Percentiles rank a stretch among this genome's conserved stretches.
phyloP scores from a whole-genome alignment of 2,329 filamentous ascomycete species.

The Dactylellina drechsleri region DNA sequence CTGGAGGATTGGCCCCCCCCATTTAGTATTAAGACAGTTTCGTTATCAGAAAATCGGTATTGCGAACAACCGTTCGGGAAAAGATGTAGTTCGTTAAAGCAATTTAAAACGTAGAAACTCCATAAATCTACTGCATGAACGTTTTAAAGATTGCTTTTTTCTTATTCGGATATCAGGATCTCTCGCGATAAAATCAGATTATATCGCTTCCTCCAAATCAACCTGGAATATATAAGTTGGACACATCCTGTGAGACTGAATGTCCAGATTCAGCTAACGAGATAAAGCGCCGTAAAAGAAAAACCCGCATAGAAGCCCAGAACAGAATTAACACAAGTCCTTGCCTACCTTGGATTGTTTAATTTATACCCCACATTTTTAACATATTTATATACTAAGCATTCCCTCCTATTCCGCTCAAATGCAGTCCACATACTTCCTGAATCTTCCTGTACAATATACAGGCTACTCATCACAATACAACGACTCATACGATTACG shows the following conservation, averaged over 20 bases:
- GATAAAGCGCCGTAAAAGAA: neutral
- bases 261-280: conserved; percentile 29
- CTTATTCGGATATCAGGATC: conserved; percentile 17
- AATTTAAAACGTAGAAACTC: conserved; percentile 12
- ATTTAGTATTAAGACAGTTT: conserved; percentile 13
- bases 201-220: conserved; percentile 15
- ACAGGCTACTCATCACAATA: conserved; percentile 37
- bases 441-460: conserved; percentile 29
- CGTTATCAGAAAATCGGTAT: conserved; percentile 9
- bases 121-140: conserved; percentile 14
- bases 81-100: conserved; percentile 23
- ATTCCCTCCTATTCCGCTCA: conserved; percentile 33
- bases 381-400: conserved; percentile 35
- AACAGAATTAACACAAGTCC: conserved; percentile 14
- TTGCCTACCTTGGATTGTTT: conserved; percentile 18
- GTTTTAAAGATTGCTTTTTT: conserved; percentile 28
- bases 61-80: conserved; percentile 7
- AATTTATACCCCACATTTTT: conserved; percentile 50
- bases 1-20: conserved; percentile 3
- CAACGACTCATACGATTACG: conserved; percentile 32
- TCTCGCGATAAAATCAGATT: conserved; percentile 16
- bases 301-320: conserved; percentile 6
- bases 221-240: conserved; percentile 43
- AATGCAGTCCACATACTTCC: conserved; percentile 47
- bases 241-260: conserved; percentile 35